Percentiles rank a stretch among this genome's conserved stretches.
Conservation (phyloP, 2,329 filamentous ascomycete species). For the Pseudogymnoascus sp. region DNA sequence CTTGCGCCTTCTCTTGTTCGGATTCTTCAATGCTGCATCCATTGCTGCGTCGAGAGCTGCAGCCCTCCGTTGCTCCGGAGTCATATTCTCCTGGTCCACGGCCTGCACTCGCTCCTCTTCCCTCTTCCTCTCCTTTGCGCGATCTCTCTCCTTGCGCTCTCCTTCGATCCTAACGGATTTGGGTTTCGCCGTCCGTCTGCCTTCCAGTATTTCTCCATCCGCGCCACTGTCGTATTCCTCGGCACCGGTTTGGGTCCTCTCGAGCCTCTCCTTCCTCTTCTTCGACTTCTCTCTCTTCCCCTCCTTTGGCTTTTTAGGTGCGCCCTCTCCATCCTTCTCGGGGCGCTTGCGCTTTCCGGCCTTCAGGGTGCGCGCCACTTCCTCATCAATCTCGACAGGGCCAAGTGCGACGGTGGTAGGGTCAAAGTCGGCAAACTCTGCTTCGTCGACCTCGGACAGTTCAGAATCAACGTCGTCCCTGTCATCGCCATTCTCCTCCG, state of each 20-base stretch:
- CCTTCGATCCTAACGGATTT: slow-evolving; percentile 35
- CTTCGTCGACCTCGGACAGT: slow-evolving; percentile 60
- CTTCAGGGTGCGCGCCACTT: slow-evolving; percentile 54
- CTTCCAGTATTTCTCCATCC: slow-evolving; percentile 43
- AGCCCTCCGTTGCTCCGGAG: slow-evolving; percentile 75
- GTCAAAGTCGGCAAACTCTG: slow-evolving; percentile 63
- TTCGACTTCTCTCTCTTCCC: slow-evolving; percentile 57
- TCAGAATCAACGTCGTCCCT: slow-evolving; percentile 42
- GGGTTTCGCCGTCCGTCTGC: slow-evolving; percentile 38
- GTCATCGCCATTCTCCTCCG: slow-evolving; percentile 21
- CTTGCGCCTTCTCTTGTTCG: slow-evolving; percentile 56
- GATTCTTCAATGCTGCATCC: slow-evolving; percentile 79
- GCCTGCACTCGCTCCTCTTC: slow-evolving; percentile 47
- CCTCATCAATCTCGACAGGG: slow-evolving; percentile 59
- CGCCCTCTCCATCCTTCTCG: slow-evolving; percentile 52
- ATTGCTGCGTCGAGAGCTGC: slow-evolving; percentile 79
- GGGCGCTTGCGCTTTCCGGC: slow-evolving; percentile 56
- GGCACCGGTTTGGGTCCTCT: slow-evolving; percentile 42
- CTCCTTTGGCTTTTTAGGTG: slow-evolving; percentile 63
- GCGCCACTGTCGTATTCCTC: slow-evolving; percentile 33
- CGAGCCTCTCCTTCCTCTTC: slow-evolving; percentile 53
- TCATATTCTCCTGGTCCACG: slow-evolving; percentile 68
- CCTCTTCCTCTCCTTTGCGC: slow-evolving; percentile 32
- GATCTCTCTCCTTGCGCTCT: slow-evolving; percentile 25
- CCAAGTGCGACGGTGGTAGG: slow-evolving; percentile 54